These are phyloP conservation scores for Bolboschoenoplectus hybrid DNA, from an alignment of 202 grass and related monocot genomes.

Conservation along the genomic window DNA sequence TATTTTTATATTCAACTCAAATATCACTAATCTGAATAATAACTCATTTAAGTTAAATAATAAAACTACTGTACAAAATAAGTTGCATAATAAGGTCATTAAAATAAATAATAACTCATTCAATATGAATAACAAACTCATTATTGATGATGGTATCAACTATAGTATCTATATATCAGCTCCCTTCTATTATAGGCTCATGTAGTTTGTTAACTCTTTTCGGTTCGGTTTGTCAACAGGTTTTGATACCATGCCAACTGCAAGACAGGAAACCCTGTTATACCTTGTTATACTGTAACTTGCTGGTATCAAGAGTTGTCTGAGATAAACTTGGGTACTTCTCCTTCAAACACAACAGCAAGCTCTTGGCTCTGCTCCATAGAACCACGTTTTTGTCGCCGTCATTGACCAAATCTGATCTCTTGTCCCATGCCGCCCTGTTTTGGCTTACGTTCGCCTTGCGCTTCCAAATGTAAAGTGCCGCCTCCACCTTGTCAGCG, in stretches of 20 bases:
- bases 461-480: conserved; percentile 82
- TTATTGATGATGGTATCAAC: no score
- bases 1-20: no score
- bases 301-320: conserved; percentile 91
- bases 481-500: conserved; percentile 78
- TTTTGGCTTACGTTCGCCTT: conserved; percentile 59
- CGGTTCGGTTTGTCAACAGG: background rate
- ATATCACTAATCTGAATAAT: no score
- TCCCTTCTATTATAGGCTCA: background rate
- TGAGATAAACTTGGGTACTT: conserved; percentile 87
- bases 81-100: no score
- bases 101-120: no score
- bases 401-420: conserved; percentile 50
- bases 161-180: no score
- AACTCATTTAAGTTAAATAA: no score
- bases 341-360: conserved; percentile 81
- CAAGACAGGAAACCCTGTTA: background rate
- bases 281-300: conserved; percentile 97
- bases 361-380: conserved; percentile 63
- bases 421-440: conserved; percentile 63
- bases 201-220: background rate
- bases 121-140: no score
- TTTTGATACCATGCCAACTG: background rate
- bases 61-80: no score
- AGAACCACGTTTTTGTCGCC: conserved; percentile 83